Percentiles rank a stretch among this genome's conserved stretches.
Evolutionary conservation across 2,329 filamentous ascomycete genomes (phyloP).

Genomic region (Apiospora pterosperma): DNA sequence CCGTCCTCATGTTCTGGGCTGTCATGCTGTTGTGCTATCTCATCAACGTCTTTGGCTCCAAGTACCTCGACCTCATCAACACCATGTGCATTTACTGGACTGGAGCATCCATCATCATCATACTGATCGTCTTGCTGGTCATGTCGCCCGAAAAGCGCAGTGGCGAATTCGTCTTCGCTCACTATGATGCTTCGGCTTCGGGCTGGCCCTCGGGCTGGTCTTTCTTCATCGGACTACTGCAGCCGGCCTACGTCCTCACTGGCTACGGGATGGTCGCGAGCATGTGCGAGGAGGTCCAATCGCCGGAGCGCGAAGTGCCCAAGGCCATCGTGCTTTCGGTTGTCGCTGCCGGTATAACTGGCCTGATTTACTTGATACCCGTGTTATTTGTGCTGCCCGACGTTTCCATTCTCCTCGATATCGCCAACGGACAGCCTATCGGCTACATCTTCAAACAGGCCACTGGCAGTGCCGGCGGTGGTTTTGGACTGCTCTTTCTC

Average conservation of each 20-base stretch:
- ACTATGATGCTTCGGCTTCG: slow-evolving; percentile 63
- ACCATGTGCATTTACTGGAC: slow-evolving; percentile 75
- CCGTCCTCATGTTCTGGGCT: slow-evolving; percentile 68
- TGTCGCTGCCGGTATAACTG: slow-evolving; percentile 48
- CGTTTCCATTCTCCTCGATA: slow-evolving; percentile 58
- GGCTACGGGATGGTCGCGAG: slow-evolving; percentile 69
- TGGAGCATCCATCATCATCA: slow-evolving; percentile 53
- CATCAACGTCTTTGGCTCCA: slow-evolving; percentile 62
- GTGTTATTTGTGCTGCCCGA: slow-evolving; percentile 74
- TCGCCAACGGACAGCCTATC: slow-evolving; percentile 72
- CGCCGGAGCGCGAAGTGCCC: slow-evolving; percentile 65
- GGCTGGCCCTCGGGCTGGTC: slow-evolving; percentile 70
- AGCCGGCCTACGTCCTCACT: slow-evolving; percentile 60
- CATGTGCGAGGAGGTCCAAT: slow-evolving; percentile 72
- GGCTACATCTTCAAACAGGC: slow-evolving; percentile 72
- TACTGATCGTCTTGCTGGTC: slow-evolving; percentile 48
- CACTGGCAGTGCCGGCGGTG: slow-evolving; percentile 68
- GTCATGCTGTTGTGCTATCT: slow-evolving; percentile 63
- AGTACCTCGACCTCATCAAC: slow-evolving; percentile 63
- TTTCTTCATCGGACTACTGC: slow-evolving; percentile 68
- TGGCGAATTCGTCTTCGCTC: slow-evolving; percentile 63
- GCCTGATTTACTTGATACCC: slow-evolving; percentile 66
- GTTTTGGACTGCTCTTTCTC: slow-evolving; percentile 72
- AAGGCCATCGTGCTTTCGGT: slow-evolving; percentile 70
- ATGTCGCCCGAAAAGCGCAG: slow-evolving; percentile 57